Conservation (phyloP, 139 green algal species). For the Zygnema cylindricum region DNA sequence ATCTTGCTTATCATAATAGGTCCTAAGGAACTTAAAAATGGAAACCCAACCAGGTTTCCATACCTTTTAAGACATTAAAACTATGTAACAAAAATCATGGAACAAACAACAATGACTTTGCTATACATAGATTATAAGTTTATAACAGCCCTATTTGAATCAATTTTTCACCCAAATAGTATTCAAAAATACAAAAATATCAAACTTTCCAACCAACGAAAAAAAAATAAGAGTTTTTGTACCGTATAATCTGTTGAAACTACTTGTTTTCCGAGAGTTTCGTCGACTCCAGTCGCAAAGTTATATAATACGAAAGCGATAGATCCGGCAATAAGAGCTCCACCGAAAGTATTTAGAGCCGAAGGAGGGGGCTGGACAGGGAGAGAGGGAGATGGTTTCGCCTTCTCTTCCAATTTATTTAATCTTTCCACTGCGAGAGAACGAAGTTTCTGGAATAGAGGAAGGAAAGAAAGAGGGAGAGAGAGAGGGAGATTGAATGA, state of each 20-base stretch:
- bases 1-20: no score
- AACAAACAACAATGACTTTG: background rate
- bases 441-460: background rate
- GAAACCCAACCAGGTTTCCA: no score
- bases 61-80: background rate
- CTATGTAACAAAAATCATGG: background rate
- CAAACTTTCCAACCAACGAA: no score
- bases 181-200: no score
- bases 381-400: background rate
- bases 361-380: background rate
- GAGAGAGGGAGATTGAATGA: background rate
- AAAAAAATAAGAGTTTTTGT: no score
- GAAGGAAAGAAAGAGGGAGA: background rate
- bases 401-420: background rate
- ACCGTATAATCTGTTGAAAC: slow-evolving; percentile 43
- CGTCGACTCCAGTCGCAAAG: slow-evolving; percentile 41
- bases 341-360: slow-evolving; percentile 39
- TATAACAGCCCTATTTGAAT: no score
- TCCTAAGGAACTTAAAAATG: no score
- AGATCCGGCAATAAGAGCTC: slow-evolving; percentile 39
- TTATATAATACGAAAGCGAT: slow-evolving; percentile 51
- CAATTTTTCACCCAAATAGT: no score
- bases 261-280: slow-evolving; percentile 28
- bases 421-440: slow-evolving; percentile 28
- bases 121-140: slow-evolving; percentile 4